Evolutionary conservation across 1,139 yeast genomes (phyloP).

Genomic region (Debaryomycetaceae sp.): DNA sequence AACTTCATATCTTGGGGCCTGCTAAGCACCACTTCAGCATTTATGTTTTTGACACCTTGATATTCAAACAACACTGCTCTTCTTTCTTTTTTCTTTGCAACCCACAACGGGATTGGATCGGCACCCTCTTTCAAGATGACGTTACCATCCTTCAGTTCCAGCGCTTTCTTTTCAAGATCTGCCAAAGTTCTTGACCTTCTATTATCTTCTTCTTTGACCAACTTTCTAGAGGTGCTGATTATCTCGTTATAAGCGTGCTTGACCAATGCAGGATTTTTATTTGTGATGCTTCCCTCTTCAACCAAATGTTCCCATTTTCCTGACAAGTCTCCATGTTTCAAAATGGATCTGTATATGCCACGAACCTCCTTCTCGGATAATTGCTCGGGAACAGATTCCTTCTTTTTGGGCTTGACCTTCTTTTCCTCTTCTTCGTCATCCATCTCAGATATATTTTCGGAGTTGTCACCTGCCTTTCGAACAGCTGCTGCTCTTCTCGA

Average conservation of each 20-base stretch:
- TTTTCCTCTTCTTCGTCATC: conserved; percentile 29
- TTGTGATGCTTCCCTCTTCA: conserved; percentile 85
- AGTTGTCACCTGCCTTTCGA: conserved; percentile 48
- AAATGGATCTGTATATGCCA: conserved; percentile 76
- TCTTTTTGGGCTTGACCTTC: conserved; percentile 25
- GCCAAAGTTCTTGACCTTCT: conserved; percentile 55
- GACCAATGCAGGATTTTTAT: conserved; percentile 80
- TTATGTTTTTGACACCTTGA: conserved; percentile 81
- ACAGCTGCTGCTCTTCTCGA: conserved; percentile 77
- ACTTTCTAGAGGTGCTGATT: conserved; percentile 55
- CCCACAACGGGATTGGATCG: conserved; percentile 47
- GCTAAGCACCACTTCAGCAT: conserved; percentile 81
- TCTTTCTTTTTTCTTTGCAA: conserved; percentile 65
- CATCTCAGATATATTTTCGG: conserved; percentile 38
- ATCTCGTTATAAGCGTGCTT: conserved; percentile 74
- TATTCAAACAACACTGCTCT: conserved; percentile 89
- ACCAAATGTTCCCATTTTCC: conserved; percentile 85
- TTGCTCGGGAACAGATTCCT: conserved; percentile 47
- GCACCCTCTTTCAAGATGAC: conserved; percentile 34
- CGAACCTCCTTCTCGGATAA: conserved; percentile 86
- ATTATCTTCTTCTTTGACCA: conserved; percentile 64
- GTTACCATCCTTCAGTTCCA: conserved; percentile 49
- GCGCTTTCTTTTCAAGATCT: conserved; percentile 60
- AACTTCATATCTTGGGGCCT: conserved; percentile 81
- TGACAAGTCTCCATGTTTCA: conserved; percentile 77